Conservation (phyloP, 2,329 filamentous ascomycete species). For the Cladosporium velox region DNA sequence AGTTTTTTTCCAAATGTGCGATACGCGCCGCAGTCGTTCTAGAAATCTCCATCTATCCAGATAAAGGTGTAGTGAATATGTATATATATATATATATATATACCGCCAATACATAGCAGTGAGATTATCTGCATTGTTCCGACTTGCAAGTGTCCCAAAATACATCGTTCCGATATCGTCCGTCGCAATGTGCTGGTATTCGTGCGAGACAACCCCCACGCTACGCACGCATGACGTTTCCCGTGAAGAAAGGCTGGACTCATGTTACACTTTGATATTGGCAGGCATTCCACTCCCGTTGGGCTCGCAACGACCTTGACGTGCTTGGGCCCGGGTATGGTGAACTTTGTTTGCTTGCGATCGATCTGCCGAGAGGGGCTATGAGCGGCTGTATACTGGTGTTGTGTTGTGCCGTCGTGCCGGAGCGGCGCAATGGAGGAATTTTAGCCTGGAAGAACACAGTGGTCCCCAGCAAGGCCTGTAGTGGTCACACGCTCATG, state of each 20-base stretch:
- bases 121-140: background rate
- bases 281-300: background rate
- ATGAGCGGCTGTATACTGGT: background rate
- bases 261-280: background rate
- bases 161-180: background rate
- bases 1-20: too few species aligned
- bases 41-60: background rate
- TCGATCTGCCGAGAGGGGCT: background rate
- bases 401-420: background rate
- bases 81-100: background rate
- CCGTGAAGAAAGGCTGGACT: background rate
- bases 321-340: constrained; percentile 1
- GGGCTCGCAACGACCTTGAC: background rate
- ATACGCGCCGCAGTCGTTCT: too few species aligned
- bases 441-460: background rate
- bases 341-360: background rate
- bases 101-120: background rate
- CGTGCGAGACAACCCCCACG: background rate
- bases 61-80: background rate
- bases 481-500: background rate
- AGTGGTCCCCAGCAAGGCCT: background rate
- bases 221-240: background rate
- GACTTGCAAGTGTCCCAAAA: background rate
- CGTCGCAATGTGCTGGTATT: background rate
- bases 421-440: background rate